Evolutionary conservation across 2,329 filamentous ascomycete genomes (phyloP), one percentile per base, ranked within the genome.

Genomic region (Pseudogymnoascus sp.): DNA sequence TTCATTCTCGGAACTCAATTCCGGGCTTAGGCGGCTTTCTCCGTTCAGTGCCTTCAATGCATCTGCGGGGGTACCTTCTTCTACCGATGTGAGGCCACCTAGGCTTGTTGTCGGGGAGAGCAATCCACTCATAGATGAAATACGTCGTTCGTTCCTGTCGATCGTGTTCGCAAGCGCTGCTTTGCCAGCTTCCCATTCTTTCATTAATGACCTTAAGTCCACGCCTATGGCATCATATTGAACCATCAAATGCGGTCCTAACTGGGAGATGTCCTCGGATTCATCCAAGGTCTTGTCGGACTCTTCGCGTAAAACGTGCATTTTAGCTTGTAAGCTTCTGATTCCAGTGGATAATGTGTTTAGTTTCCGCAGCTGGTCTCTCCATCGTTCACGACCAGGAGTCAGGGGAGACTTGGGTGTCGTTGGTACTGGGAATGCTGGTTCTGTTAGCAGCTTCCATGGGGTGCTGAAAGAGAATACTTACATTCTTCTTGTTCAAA

Each of bases 151-250:
- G 70, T 92, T 90, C 62, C 87, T 85, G 72, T 94, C 88, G 69
- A 96, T 88, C 66, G 89, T 92, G 60, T 85, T 84, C 54, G 90
- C 86, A 59, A 99, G 78, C 5, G 90, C 86, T n/a, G 87, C 83
- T 72, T 89, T 93, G 58, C 93, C 94, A 59, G 88, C 83, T 68
- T 95, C 90, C 92, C 92, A 96, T 65, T 91, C 89, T 64, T 88
- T 81, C 74, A 92, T 85, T 58, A 96, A 77, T 43, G 87, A 83
- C 71, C 88, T 88, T 47, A 99, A 80, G 70, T 99, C 94, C 25
- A 86, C 80, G 2, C 94, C 94, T 65, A 99, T 95, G 4, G 91
- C 93, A 61, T 99, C 94, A 73, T 97, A 99, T 70, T 97, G 94
- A 20, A 86, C 77, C 80, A 96, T 87, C 38, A 97, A 80, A 64